Conservation (phyloP, 2,329 filamentous ascomycete genomes). For the Amesomyces nigricolor region DNA sequence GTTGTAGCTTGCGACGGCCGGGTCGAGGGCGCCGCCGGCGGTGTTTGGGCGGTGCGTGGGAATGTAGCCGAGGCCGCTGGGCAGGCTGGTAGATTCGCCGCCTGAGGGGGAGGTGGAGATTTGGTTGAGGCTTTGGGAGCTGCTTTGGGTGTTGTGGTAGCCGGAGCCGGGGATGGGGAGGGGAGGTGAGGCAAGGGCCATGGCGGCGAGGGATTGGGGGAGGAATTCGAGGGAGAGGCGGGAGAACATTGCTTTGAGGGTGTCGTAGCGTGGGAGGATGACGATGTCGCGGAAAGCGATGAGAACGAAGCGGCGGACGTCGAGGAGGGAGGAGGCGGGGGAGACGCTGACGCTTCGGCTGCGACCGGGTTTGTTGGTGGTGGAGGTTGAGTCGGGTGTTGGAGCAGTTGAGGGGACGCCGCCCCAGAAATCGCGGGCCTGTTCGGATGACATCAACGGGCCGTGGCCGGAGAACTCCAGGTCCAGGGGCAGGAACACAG, state of each 20-base stretch:
- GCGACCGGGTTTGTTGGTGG: slow-evolving; percentile 27
- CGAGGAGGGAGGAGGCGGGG: slow-evolving; percentile 55
- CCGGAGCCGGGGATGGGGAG: slow-evolving; percentile 40
- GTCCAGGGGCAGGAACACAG: slow-evolving; percentile 88
- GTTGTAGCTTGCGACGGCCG: slow-evolving; percentile 70
- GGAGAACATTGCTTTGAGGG: slow-evolving; percentile 83
- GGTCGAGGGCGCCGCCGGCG: slow-evolving; percentile 71
- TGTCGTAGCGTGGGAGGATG: slow-evolving; percentile 82
- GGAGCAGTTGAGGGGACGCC: slow-evolving; percentile 48
- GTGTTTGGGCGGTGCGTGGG: slow-evolving; percentile 47
- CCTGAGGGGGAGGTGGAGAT: slow-evolving; percentile 41
- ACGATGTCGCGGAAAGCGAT: slow-evolving; percentile 83
- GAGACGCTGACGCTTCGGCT: slow-evolving; percentile 37
- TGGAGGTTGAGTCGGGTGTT: slow-evolving; percentile 27
- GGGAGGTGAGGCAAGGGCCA: slow-evolving; percentile 47
- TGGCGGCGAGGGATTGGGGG: slow-evolving; percentile 47
- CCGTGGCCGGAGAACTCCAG: slow-evolving; percentile 87
- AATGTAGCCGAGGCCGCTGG: slow-evolving; percentile 24
- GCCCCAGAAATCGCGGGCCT: slow-evolving; percentile 88
- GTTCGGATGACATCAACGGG: slow-evolving; percentile 66
- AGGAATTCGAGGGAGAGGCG: slow-evolving; percentile 78
- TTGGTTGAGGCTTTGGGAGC: slow-evolving; percentile 24
- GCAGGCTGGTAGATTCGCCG: slow-evolving; percentile 33
- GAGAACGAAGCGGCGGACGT: slow-evolving; percentile 83
- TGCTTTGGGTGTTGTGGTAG: slow-evolving; percentile 21